phyloP scores from a whole-genome alignment of 257 asterid species.

The Fraxinus americana region DNA sequence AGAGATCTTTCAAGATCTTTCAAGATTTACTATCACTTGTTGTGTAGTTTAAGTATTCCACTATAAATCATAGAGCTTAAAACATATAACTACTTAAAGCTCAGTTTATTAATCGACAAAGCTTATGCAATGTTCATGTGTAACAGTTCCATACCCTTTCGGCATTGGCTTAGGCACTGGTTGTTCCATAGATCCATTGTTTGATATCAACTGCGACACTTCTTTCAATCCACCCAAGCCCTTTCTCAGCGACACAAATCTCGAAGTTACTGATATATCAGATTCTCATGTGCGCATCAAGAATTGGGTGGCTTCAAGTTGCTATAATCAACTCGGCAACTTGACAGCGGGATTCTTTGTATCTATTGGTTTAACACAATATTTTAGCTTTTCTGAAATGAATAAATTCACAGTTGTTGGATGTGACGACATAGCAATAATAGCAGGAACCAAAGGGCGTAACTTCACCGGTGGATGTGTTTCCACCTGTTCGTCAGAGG shows the following conservation, averaged over 20 bases:
- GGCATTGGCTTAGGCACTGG: constrained; percentile 16
- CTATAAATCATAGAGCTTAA: no score
- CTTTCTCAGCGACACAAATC: not conserved
- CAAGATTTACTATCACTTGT: no score
- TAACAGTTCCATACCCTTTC: constrained; percentile 15
- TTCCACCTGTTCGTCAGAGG: constrained; percentile 9
- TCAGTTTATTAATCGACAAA: no score
- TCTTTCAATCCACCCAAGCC: not conserved
- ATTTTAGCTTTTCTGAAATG: not conserved
- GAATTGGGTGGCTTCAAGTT: not conserved
- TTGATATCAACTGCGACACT: constrained; percentile 6
- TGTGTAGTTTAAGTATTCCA: no score
- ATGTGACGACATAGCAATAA: constrained; percentile 32
- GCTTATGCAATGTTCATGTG: not conserved
- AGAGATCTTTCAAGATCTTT: no score
- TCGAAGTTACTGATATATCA: not conserved
- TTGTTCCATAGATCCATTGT: constrained; percentile 14
- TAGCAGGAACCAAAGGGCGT: not conserved
- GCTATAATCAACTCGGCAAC: not conserved
- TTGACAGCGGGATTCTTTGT: not conserved
- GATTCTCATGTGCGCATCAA: not conserved
- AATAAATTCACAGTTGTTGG: not conserved
- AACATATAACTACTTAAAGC: no score
- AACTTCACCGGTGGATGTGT: constrained; percentile 21
- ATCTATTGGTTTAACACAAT: not conserved